Conservation (phyloP, 2,329 filamentous ascomycete genomes). For the Fusarium sp. region DNA sequence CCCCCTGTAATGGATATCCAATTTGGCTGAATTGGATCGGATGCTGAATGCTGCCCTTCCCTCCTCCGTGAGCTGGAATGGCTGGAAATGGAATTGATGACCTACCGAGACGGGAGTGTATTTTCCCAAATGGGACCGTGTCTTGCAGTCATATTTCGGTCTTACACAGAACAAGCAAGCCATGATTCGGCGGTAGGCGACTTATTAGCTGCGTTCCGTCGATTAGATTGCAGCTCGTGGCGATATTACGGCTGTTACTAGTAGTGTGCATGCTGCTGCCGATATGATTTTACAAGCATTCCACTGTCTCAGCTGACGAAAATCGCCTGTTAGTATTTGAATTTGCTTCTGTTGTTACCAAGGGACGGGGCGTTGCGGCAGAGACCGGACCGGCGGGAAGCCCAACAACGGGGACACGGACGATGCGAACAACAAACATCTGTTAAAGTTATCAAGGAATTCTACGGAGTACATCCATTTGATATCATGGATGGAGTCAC, state of each 20-base stretch:
- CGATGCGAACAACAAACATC: background rate
- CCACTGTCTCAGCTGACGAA: constrained; percentile 21
- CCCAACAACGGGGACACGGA: constrained; percentile 1
- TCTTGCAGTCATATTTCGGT: constrained; percentile 30
- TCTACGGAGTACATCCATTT: background rate
- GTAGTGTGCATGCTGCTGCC: background rate
- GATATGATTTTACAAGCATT: constrained; percentile 24
- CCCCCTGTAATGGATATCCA: constrained; percentile 16
- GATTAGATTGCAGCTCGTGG: constrained; percentile 6
- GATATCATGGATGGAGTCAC: background rate
- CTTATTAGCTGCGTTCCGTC: background rate
- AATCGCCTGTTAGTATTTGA: background rate
- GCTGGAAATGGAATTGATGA: constrained; percentile 7
- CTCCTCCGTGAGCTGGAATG: constrained; percentile 26
- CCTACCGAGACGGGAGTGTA: background rate
- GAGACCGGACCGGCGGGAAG: constrained; percentile 27
- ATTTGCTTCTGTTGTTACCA: background rate
- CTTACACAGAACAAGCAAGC: background rate
- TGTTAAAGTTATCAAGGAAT: background rate
- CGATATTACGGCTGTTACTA: background rate
- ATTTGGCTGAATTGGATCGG: constrained; percentile 24
- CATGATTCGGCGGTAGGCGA: background rate
- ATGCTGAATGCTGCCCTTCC: background rate
- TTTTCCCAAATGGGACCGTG: constrained; percentile 14
- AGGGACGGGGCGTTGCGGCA: constrained; percentile 16